Evolutionary conservation across 1,284 basidiomycete genomes (phyloP).

Genomic region (Pulchroboletus neoregius): DNA sequence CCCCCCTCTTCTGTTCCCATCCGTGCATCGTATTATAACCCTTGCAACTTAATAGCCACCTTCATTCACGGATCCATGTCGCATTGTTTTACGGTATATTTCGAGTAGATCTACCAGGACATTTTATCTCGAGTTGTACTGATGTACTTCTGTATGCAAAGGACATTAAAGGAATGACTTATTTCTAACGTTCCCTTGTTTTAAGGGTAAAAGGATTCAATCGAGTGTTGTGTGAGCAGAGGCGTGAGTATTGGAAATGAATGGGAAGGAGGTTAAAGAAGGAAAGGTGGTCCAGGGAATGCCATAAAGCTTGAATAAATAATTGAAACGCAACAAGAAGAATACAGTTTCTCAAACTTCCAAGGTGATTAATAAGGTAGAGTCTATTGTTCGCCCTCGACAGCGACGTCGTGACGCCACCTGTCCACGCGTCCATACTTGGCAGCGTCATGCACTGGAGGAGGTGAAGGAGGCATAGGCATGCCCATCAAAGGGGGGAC

Average conservation of each 20-base stretch:
- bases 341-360: conserved; percentile 11
- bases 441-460: conserved; percentile 55
- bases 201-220: neutral
- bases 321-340: conserved; percentile 12
- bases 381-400: conserved; percentile 48
- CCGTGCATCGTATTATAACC: conserved; percentile 28
- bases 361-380: conserved; percentile 10
- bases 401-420: conserved; percentile 73
- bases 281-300: too few relatives aligned
- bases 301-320: conserved; percentile 1
- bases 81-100: conserved; percentile 37
- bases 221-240: conserved; percentile 5
- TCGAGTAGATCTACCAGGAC: conserved; percentile 37
- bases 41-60: conserved; percentile 25
- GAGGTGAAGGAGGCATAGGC: conserved; percentile 53
- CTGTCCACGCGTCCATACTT: conserved; percentile 71
- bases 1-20: conserved; percentile 1
- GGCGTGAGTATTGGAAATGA: conserved; percentile 6
- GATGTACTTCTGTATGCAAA: conserved; percentile 36
- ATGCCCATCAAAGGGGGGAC: conserved; percentile 48
- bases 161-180: conserved; percentile 37
- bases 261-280: neutral
- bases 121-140: conserved; percentile 30
- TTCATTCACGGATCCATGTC: conserved; percentile 34
- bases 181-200: conserved; percentile 25